Conservation (phyloP, 106 monocot species). For the Allium fistulosum region DNA sequence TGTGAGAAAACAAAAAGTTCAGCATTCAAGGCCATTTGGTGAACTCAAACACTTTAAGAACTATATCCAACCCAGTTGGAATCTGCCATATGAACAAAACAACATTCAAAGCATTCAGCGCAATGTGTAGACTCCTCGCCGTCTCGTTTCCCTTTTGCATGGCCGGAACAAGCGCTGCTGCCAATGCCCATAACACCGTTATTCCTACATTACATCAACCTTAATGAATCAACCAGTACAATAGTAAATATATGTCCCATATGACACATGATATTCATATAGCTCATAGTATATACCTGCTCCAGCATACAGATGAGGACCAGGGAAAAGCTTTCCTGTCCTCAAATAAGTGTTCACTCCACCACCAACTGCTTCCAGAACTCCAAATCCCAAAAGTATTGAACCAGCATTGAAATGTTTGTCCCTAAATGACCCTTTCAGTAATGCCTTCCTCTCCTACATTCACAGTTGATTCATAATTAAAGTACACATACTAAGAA, state of each 20-base stretch:
- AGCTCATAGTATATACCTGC: constrained; percentile 22
- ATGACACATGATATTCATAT: too few species aligned
- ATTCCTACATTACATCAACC: constrained; percentile 57
- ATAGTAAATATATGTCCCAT: too few species aligned
- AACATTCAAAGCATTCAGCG: constrained; percentile 69
- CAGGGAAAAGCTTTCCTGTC: constrained; percentile 87
- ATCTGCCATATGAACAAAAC: constrained; percentile 88
- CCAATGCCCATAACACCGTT: constrained; percentile 78
- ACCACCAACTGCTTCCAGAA: constrained; percentile 72
- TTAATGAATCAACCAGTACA: too few species aligned
- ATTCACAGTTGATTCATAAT: neutral
- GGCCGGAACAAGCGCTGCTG: constrained; percentile 74
- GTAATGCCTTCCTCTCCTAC: constrained; percentile 78
- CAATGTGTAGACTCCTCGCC: constrained; percentile 81
- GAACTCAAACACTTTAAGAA: constrained; percentile 75
- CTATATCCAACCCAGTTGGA: constrained; percentile 80
- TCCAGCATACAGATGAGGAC: constrained; percentile 86
- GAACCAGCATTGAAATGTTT: constrained; percentile 86
- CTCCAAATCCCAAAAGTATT: constrained; percentile 74
- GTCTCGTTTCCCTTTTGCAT: constrained; percentile 95
- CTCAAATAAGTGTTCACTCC: constrained; percentile 77
- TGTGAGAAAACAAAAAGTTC: too few species aligned
- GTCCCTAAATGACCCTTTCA: constrained; percentile 73
- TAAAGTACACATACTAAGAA: too few species aligned
- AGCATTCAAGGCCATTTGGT: constrained; percentile 66